phyloP scores from a whole-genome alignment of 116 monocot species.

The Posidonia oceanica region DNA sequence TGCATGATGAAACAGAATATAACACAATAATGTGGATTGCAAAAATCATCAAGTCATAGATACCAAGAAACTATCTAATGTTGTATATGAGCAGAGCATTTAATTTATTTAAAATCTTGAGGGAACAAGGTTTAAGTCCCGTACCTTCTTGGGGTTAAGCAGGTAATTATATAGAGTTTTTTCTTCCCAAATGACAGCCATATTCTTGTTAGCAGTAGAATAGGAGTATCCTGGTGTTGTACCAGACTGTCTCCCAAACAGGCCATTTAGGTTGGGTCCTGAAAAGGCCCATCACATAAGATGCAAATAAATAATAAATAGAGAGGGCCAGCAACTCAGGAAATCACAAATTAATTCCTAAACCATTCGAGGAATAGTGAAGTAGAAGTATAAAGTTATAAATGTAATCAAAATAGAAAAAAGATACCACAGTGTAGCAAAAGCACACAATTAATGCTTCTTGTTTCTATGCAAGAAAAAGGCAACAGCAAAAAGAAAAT shows the following conservation, averaged over 20 bases:
- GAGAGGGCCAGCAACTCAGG: too few species aligned
- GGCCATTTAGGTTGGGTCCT: constrained; percentile 48
- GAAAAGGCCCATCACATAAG: background rate
- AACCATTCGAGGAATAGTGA: too few species aligned
- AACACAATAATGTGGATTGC: background rate
- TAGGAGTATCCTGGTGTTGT: constrained; percentile 43
- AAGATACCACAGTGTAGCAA: too few species aligned
- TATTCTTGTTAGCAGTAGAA: constrained; percentile 48
- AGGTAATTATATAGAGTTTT: constrained; percentile 39
- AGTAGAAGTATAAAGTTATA: too few species aligned
- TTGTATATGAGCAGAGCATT: background rate
- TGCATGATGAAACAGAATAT: background rate
- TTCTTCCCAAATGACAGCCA: constrained; percentile 46
- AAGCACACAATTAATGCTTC: too few species aligned
- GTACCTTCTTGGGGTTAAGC: constrained; percentile 54
- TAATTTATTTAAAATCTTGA: background rate
- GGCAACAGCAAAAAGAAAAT: too few species aligned
- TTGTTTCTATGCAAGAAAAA: too few species aligned
- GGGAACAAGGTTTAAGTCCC: background rate
- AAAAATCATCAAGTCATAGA: background rate
- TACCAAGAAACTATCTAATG: background rate
- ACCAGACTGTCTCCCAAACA: constrained; percentile 50
- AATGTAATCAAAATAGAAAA: too few species aligned
- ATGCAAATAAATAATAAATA: too few species aligned
- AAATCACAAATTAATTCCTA: too few species aligned